Evolutionary conservation across 1,284 basidiomycete genomes (phyloP), one percentile per base, ranked within the genome.

Genomic region (Ustilago curta): DNA sequence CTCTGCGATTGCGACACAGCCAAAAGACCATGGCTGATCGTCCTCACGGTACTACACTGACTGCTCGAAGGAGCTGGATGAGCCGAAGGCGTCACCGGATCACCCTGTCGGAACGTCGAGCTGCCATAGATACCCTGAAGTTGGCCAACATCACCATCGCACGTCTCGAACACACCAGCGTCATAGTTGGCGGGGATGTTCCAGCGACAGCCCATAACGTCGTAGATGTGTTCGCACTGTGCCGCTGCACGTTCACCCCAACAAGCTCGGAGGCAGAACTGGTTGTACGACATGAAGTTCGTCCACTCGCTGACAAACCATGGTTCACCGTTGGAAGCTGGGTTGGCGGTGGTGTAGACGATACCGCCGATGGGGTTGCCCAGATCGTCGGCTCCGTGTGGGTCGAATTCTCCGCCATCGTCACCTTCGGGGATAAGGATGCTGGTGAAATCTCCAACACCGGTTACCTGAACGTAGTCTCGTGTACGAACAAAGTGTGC

Each of bases 171-270:
- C 12, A 70, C 69, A 32, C 65, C 78, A 0, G 61, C 27, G 7
- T 65, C 62, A 59, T 80, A 77, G 52, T 64, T 70, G 25, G 76
- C 77, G 9, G 82, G 82, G 57, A 83, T 74, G 60, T 83, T 83
- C 64, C 75, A 83, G 11, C 52, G 45, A 57, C 82, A 83, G 5
- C 82, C 82, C 55, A 83, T 58, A 19, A 79, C 75, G 54, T 84
- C 82, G 67, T 83, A 84, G 54, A 81, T 77, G 58, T 83, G 78
- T 44, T 79, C 69, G 60, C 82, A 84, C 53, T 83, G 78, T 3
- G 60, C 59, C 9, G 66, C 70, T 14, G 81, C 80, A 18, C 62
- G 51, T 19, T 59, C 39, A 31, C 80, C 76, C 71, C 73, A 76
- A 51, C 81, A 83, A 3, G 75, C 81, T 11, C 81, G 70, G n/a